A percentile compares a stretch with the other conserved stretches of the same genome.
Evolutionary conservation across 1,284 basidiomycete genomes (phyloP).

Genomic region (Phellinidium pouzarii): DNA sequence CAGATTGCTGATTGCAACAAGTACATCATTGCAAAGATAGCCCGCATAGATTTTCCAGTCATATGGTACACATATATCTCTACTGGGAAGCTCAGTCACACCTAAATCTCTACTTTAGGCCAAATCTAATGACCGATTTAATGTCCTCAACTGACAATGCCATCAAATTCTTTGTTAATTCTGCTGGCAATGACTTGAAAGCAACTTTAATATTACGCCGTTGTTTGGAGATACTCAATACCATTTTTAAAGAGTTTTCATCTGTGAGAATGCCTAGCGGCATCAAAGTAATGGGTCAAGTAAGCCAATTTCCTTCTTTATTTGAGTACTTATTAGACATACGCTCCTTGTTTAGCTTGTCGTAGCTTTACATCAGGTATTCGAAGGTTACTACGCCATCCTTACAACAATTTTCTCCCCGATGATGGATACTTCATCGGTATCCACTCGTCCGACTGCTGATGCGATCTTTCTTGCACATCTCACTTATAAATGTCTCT

Average conservation of each 20-base stretch:
- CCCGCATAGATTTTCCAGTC: conserved; percentile 63
- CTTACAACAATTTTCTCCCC: conserved; percentile 40
- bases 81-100: conserved; percentile 5
- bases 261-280: conserved; percentile 61
- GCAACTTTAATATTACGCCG: conserved; percentile 52
- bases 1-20: conserved; percentile 69
- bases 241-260: conserved; percentile 61
- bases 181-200: conserved; percentile 34
- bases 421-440: conserved; percentile 29
- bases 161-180: conserved; percentile 41
- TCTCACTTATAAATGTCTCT: conserved; percentile 61
- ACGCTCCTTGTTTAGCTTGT: conserved; percentile 36
- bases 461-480: conserved; percentile 59
- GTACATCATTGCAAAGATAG: conserved; percentile 60
- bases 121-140: conserved; percentile 52
- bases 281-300: conserved; percentile 57
- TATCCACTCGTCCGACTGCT: conserved; percentile 32
- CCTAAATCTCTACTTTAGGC: conserved; percentile 38
- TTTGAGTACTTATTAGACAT: conserved; percentile 13
- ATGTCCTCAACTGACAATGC: conserved; percentile 46
- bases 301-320: conserved; percentile 23
- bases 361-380: conserved; percentile 40
- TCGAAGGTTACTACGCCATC: conserved; percentile 54
- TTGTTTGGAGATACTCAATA: conserved; percentile 54
- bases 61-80: conserved; percentile 43